Conservation (phyloP, 2,329 filamentous ascomycete genomes). For the Cadophora luteo-olivacea region DNA sequence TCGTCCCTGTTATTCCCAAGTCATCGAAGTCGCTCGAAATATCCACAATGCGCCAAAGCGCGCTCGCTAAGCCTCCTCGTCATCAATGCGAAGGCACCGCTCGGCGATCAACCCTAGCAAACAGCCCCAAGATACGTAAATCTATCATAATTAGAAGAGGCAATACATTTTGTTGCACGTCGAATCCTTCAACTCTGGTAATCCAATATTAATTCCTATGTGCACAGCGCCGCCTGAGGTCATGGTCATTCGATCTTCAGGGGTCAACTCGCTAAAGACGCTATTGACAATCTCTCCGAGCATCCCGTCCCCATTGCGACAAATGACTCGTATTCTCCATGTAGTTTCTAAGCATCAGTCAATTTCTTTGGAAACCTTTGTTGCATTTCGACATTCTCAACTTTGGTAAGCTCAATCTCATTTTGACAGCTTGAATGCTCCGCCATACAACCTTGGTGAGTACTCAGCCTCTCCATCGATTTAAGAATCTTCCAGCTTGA, state of each 20-base stretch:
- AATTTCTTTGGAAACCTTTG: background rate
- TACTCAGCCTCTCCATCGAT: too few species aligned
- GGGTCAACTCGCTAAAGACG: background rate
- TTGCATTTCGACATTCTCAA: background rate
- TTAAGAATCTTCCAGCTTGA: background rate
- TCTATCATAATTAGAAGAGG: background rate
- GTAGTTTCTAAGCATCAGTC: background rate
- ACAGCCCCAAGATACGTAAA: background rate
- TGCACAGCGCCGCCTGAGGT: background rate
- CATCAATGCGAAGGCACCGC: background rate
- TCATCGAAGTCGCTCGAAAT: background rate
- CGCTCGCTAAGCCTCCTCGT: constrained; percentile 7
- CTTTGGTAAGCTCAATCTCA: background rate
- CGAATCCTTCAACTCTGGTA: constrained; percentile 4
- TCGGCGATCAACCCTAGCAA: background rate
- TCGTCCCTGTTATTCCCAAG: background rate
- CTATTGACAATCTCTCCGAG: background rate
- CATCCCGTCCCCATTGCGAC: background rate
- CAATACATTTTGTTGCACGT: background rate
- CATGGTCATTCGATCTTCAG: background rate
- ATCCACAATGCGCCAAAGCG: background rate
- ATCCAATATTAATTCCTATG: background rate
- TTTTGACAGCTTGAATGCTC: background rate
- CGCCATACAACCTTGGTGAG: too few species aligned
- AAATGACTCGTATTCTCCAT: background rate